Evolutionary conservation across 345 rosid genomes (phyloP).

Genomic region (Euclidium syriacum): DNA sequence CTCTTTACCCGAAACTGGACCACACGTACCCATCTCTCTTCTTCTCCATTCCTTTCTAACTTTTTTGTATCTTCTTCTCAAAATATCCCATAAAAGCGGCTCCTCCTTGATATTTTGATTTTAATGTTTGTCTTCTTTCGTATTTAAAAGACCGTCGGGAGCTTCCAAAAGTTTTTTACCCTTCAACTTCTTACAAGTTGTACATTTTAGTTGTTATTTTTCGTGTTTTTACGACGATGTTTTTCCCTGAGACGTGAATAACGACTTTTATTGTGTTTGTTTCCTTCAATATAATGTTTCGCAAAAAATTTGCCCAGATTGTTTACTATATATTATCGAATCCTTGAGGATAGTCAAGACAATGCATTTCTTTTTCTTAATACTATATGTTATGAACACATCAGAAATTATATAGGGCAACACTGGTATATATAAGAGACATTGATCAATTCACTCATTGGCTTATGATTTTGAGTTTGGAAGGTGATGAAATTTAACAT

Average conservation of each 20-base stretch:
- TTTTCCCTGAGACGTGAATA: too few relatives aligned
- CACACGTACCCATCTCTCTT: constrained; percentile 6
- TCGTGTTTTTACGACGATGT: too few relatives aligned
- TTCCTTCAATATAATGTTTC: too few relatives aligned
- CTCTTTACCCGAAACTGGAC: constrained; percentile 28
- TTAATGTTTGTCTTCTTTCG: too few relatives aligned
- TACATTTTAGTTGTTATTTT: not conserved
- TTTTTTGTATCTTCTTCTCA: constrained; percentile 7
- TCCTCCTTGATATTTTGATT: not conserved
- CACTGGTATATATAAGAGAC: too few relatives aligned
- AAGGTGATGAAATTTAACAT: too few relatives aligned
- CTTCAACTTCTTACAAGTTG: not conserved
- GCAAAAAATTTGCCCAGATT: too few relatives aligned
- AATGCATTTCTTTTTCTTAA: not conserved
- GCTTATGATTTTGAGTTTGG: too few relatives aligned
- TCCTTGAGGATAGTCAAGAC: not conserved
- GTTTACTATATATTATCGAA: not conserved
- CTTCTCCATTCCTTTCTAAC: constrained; percentile 7
- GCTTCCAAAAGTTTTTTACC: not conserved
- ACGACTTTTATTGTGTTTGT: too few relatives aligned
- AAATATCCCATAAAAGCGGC: not conserved
- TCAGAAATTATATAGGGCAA: too few relatives aligned
- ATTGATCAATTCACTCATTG: too few relatives aligned
- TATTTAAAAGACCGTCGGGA: not conserved
- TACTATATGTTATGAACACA: too few relatives aligned